Percentiles rank a stretch among this genome's conserved stretches.
phyloP scores from a whole-genome alignment of 2,329 filamentous ascomycete species.

The Talaromyces sp. region DNA sequence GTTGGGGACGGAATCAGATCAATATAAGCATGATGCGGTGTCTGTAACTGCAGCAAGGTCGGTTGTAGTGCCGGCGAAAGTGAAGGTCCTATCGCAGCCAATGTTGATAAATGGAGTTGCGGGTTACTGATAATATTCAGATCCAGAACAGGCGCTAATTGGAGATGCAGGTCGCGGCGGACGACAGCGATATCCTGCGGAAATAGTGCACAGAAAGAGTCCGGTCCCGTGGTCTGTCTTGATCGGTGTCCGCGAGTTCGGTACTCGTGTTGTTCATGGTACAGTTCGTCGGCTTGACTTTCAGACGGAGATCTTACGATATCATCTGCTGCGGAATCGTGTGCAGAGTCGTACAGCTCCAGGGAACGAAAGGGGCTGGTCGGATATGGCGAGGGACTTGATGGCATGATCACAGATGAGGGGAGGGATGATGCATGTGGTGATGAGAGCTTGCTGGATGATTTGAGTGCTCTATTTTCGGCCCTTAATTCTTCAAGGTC shows the following conservation, averaged over 20 bases:
- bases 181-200: conserved; percentile 37
- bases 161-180: conserved; percentile 32
- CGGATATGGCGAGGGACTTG: conserved; percentile 20
- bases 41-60: conserved; percentile 38
- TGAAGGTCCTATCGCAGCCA: conserved; percentile 28
- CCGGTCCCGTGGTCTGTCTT: conserved; percentile 1
- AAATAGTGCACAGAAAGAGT: conserved; percentile 23
- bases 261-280: conserved; percentile 1
- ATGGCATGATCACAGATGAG: conserved; percentile 14
- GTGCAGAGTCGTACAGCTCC: conserved; percentile 8
- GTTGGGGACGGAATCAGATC: conserved; percentile 42
- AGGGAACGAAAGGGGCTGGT: conserved; percentile 22
- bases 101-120: conserved; percentile 32
- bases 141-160: conserved; percentile 38
- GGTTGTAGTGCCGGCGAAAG: conserved; percentile 37
- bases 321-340: not conserved
- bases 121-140: conserved; percentile 27
- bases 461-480: conserved; percentile 40
- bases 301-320: not conserved
- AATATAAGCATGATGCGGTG: conserved; percentile 42
- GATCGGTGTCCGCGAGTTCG: not conserved
- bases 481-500: conserved; percentile 40
- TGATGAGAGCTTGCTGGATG: conserved; percentile 30
- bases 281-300: not conserved
- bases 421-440: conserved; percentile 25